Base-by-base conservation (phyloP, 208 protist genomes). In the Plasmodiophora brassicae region DNA sequence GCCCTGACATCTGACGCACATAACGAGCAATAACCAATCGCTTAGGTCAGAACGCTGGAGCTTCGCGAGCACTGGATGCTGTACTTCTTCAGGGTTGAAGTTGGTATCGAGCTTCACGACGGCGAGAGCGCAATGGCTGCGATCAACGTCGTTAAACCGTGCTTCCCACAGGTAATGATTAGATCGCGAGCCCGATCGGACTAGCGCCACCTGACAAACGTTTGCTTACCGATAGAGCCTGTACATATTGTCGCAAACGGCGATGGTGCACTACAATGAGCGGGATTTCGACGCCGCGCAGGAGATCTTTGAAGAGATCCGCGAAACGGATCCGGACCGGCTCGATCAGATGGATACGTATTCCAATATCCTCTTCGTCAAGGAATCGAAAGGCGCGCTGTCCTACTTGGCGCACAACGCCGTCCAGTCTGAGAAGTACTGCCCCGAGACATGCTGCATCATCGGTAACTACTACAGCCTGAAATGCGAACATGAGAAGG, bases 391-490 rank as follows among this genome's bases (percentile, higher is more conserved):
- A 28, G 78, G 65, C 46, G 28, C 45, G 71, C 88, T 91, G 0
- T 89, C 88, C 45, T 92, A 92, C 84, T 91, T 99, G 39, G 97
- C 97, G 0, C 96, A 98, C 88, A 91, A 93, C 38, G 94, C 95
- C 45, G 94, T 95, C 87, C 90, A 94, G 14, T 94, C 94, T 28
- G 97, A 98, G 84, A 95, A 97, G 50, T 98, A 97, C 91, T 90
- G 96, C 25, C 95, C 97, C 0, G 96, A 98, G 89, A 97, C 95
- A 46, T 97, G 98, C 93, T 98, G 96, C 86, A 94, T 98, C 32
- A 94, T 98, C 85, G 97, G 93, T 35, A 98, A 99, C 93, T 99
- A 98, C 91, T 98, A 98, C 91, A 94, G 94, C 44, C 89, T 97
- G n/a, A 92, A 96, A 85, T 88, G 92, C 1, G 94, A 98, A 57